Base-by-base conservation (phyloP, 192 early-diverging fungal genomes). In the Entophlyctis helioformis region DNA sequence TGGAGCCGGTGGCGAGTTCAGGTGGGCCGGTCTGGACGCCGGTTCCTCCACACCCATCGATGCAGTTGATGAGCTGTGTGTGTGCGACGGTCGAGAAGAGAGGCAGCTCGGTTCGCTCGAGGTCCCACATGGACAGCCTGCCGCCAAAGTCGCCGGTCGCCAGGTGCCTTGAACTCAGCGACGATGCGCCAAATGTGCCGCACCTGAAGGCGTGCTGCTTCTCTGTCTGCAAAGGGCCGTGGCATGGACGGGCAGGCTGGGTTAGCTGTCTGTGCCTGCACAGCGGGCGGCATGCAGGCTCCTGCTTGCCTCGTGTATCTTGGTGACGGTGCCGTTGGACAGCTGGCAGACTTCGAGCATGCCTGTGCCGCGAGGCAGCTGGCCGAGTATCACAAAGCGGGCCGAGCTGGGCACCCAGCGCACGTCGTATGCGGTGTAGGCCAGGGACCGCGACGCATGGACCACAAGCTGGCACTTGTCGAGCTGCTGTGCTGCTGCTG, bases 71-170 rank as follows among this genome's bases (percentile, higher is more conserved):
- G 31, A 85, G 77, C 22, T 49, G 55, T 12, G 74, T 76, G 44
- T 85, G 83, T 10, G 74, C 80, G 27, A 71, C 59, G 13, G 72
- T 60, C 5, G 72, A 58, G 29, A 56, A 60, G 9, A 82, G 53
- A 8, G 82, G 76, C 39, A 68, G 28, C 6, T 75, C 80, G 12
- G 63, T 35, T 20, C 66, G 66, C 16, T 84, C 72, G 23, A 73
- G 44, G 42, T 85, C 83, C 70, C 76, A 81, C 2, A 75, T 42
- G 10, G 42, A 43, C 39, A 85, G 35, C 22, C 63, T 49, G 20
- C 83, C 83, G 11, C 63, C 58, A 57, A 83, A 85, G 44, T 83
- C 72, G 2, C 83, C 83, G 1, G 80, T 85, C 11, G 78, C 83
- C 23, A 84, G 47, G 27, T 82, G 65, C 23, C 76, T 59, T n/a